Conservation (phyloP, 2,329 filamentous ascomycete species). For the Hymenoscyphus occultus region DNA sequence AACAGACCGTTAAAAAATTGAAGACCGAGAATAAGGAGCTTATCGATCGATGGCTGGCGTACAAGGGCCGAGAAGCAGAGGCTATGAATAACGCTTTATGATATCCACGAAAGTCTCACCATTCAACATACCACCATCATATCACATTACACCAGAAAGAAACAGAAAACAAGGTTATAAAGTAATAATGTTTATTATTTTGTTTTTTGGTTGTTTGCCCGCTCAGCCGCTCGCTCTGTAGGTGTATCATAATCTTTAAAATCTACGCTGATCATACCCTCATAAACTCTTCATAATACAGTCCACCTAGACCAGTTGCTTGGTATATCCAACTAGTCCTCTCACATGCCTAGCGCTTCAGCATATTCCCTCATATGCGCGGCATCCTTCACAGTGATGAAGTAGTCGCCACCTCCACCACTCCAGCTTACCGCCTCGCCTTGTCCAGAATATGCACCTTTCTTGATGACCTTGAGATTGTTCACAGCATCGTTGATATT, state of each 20-base stretch:
- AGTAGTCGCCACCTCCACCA: constrained; percentile 78
- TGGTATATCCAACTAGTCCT: background rate
- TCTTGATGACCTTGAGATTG: constrained; percentile 73
- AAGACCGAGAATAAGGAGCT: constrained; percentile 84
- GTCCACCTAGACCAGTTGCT: background rate
- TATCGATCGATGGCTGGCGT: constrained; percentile 85
- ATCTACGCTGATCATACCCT: constrained; percentile 13
- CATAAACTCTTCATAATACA: constrained; percentile 10
- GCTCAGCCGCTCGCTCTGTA: constrained; percentile 3
- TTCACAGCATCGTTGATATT: constrained; percentile 80
- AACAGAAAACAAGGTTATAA: background rate
- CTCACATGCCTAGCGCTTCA: background rate
- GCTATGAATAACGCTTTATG: constrained; percentile 65
- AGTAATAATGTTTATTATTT: background rate
- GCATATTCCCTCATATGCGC: constrained; percentile 19
- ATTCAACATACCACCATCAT: background rate
- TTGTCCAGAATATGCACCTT: constrained; percentile 63
- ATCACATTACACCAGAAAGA: background rate
- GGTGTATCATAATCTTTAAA: constrained; percentile 11
- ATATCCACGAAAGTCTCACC: constrained; percentile 34
- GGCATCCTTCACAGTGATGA: constrained; percentile 69
- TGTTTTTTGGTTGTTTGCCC: background rate
- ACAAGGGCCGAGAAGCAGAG: constrained; percentile 82
- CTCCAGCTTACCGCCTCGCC: constrained; percentile 83
- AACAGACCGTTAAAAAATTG: constrained; percentile 70